These are phyloP conservation scores for Mycena vitilis DNA, from an alignment of 768 basidiomycete species.

Conservation along the genomic window DNA sequence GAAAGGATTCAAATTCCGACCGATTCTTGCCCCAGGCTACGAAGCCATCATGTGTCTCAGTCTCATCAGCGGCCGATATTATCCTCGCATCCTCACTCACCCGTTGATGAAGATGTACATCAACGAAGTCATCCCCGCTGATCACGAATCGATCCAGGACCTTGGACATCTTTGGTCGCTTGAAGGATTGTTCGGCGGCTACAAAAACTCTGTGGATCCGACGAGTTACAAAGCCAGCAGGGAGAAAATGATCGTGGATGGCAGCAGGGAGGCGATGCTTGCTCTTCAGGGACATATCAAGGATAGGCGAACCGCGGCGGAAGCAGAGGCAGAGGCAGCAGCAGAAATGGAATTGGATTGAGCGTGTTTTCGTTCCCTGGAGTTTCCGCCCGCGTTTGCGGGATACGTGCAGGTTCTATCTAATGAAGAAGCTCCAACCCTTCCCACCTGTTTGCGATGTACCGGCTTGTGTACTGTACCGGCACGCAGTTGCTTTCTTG, in stretches of 20 bases:
- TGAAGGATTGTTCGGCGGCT: constrained; percentile 77
- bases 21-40: constrained; percentile 68
- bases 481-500: no score
- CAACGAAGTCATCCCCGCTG: constrained; percentile 51
- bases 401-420: no score
- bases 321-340: constrained; percentile 28
- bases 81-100: constrained; percentile 76
- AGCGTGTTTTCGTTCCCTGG: no score
- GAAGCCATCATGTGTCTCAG: constrained; percentile 78
- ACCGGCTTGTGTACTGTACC: no score
- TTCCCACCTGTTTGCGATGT: no score
- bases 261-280: constrained; percentile 59
- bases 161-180: constrained; percentile 73
- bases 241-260: constrained; percentile 70
- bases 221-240: constrained; percentile 64
- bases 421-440: no score
- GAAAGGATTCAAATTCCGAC: constrained; percentile 74
- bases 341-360: constrained; percentile 31
- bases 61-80: constrained; percentile 84
- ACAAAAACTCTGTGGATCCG: constrained; percentile 79
- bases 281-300: constrained; percentile 57
- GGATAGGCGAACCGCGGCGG: constrained; percentile 38
- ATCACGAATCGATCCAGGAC: constrained; percentile 51
- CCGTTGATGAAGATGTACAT: constrained; percentile 63
- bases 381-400: no score